Percentiles rank a stretch among this genome's conserved stretches.
These are phyloP conservation scores for Geotrichum aggregatum DNA, from an alignment of 1,139 yeast genomes.

Conservation along the genomic window DNA sequence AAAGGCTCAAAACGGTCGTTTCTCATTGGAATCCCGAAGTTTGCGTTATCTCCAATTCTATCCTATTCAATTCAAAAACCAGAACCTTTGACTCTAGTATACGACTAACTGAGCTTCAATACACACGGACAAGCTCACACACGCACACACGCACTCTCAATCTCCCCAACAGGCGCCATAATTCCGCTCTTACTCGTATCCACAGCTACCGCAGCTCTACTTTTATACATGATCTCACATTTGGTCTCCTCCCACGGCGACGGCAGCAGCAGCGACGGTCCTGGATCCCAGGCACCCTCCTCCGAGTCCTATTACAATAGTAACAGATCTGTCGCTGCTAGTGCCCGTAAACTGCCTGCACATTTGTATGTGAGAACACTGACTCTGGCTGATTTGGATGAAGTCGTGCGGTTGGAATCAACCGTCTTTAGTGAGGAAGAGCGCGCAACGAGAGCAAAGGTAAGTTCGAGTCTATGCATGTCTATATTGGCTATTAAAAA, in stretches of 20 bases:
- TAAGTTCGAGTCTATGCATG: too few relatives aligned
- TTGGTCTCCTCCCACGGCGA: background rate
- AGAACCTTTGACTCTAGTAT: background rate
- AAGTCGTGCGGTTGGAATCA: slow-evolving; percentile 59
- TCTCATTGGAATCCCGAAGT: too few relatives aligned
- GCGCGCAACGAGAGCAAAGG: slow-evolving; percentile 58
- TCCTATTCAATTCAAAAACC: background rate
- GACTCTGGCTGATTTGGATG: slow-evolving; percentile 56
- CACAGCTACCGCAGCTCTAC: background rate
- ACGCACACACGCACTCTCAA: too few relatives aligned
- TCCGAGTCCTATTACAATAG: too few relatives aligned
- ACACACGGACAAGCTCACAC: too few relatives aligned
- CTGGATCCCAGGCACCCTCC: too few relatives aligned
- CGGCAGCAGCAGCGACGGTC: background rate
- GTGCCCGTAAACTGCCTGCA: slow-evolving; percentile 42
- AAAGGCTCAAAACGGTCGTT: too few relatives aligned
- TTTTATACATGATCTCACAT: background rate
- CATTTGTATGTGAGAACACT: slow-evolving; percentile 82
- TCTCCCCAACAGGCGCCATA: background rate
- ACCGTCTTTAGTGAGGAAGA: slow-evolving; percentile 65
- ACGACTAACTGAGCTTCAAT: background rate
- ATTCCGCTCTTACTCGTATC: slow-evolving; percentile 4
- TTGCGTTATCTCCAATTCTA: too few relatives aligned
- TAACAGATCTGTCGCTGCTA: background rate
- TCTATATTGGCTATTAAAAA: too few relatives aligned